Base-by-base conservation (phyloP, 1,139 yeast species). In the Meyerozyma sp. region DNA sequence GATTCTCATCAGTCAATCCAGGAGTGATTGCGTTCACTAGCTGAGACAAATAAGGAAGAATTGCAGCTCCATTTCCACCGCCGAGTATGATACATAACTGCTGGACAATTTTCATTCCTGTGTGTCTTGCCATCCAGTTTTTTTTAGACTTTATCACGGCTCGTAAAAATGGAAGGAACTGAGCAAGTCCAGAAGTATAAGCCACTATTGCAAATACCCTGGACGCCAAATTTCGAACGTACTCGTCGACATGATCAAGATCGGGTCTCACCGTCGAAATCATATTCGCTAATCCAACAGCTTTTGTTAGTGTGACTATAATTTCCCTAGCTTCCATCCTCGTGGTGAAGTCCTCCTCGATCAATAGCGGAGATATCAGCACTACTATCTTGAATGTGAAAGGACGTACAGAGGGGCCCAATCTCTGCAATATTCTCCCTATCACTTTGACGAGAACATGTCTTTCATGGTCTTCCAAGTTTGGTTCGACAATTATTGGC, bases 191-290 rank as follows among this genome's bases (percentile, higher is more conserved):
- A 27, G 90, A 62, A 0, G 96, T 80, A 43, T 81, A 79, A 0
- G 96, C 91, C 3, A 87, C 93, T 5, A 90, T 86, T 0, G 98
- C 96, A 61, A 91, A 73, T 0, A 91, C 80, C 45, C 94, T 68
- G 0, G 96, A 80, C 0, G 95, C 83, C 1, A 83, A 72, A 54
- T 85, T 85, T 44, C 98, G 71, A 4, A 86, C 81, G 54, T 82
- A 84, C 52, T 91, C 97, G 57, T 91, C 97, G 9, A 76, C 77
- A 54, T 84, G 82, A 52, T 86, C 95, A 34, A 93, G 75, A 61
- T 89, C 95, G 0, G 95, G 90, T 44, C 95, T 73, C 61, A 91
- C 68, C 0, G 84, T 79, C 2, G 89, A 73, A 28, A 93, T 79
- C 79, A 90, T 84, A 39, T 81, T 82, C 0, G 89, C 79, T 35